A percentile compares a stretch with the other conserved stretches of the same genome.
Evolutionary conservation across 2,329 filamentous ascomycete species (phyloP).

Genomic region (Colletotrichum gigasporum): DNA sequence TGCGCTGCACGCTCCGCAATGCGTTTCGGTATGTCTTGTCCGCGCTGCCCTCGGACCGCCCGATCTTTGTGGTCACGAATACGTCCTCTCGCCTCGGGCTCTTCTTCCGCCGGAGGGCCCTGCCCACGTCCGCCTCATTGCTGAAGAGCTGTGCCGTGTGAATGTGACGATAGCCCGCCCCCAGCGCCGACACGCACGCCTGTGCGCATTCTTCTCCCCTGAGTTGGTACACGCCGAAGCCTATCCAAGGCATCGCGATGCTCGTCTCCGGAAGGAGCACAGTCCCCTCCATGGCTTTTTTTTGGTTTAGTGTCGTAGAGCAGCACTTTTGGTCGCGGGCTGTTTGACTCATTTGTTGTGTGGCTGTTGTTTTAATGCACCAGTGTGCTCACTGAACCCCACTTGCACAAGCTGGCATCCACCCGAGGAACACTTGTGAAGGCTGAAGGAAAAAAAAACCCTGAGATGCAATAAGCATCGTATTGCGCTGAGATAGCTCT

Average conservation of each 20-base stretch:
- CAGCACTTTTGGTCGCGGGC: too few species aligned
- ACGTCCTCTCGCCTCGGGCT: slow-evolving; percentile 58
- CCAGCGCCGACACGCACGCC: slow-evolving; percentile 67
- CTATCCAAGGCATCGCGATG: slow-evolving; percentile 67
- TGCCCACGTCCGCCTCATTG: slow-evolving; percentile 74
- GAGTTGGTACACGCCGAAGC: slow-evolving; percentile 77
- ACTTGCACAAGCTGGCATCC: neutral
- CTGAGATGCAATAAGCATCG: neutral
- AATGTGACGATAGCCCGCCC: slow-evolving; percentile 69
- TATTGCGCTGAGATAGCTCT: slow-evolving; percentile 1
- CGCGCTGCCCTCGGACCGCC: slow-evolving; percentile 59
- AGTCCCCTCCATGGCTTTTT: slow-evolving; percentile 24
- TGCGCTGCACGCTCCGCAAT: slow-evolving; percentile 70
- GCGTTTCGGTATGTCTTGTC: slow-evolving; percentile 69
- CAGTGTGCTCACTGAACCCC: neutral
- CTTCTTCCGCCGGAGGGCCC: slow-evolving; percentile 58
- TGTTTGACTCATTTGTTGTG: too few species aligned
- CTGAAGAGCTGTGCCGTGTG: slow-evolving; percentile 72
- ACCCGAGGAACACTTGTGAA: too few species aligned
- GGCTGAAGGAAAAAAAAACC: neutral
- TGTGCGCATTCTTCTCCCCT: slow-evolving; percentile 61
- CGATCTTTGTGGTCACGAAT: slow-evolving; percentile 78
- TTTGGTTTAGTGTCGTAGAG: too few species aligned
- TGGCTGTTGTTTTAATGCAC: too few species aligned
- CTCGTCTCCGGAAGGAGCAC: slow-evolving; percentile 37